phyloP scores from a whole-genome alignment of 2,329 filamentous ascomycete genomes.

The Sclerotinia glacialis region DNA sequence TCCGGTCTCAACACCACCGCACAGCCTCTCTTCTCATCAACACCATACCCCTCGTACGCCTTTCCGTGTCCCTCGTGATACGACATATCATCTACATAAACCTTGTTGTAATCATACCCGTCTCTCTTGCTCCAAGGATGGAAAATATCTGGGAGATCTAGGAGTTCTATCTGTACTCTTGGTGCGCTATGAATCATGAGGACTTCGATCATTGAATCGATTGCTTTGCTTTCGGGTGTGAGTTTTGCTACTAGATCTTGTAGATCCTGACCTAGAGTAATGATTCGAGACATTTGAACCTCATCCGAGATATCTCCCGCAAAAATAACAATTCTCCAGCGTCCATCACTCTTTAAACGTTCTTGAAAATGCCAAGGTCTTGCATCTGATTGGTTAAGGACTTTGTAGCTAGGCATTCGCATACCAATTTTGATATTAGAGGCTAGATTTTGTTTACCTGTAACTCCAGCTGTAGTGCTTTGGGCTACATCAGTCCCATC shows the following conservation, averaged over 20 bases:
- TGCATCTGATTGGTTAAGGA: slow-evolving; percentile 54
- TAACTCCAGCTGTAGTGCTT: slow-evolving; percentile 50
- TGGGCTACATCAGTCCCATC: slow-evolving; percentile 50
- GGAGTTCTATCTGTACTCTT: slow-evolving; percentile 48
- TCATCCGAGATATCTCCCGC: slow-evolving; percentile 53
- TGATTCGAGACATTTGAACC: slow-evolving; percentile 46
- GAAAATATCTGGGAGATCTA: slow-evolving; percentile 51
- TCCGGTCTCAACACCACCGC: slow-evolving; percentile 63
- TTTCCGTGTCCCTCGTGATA: slow-evolving; percentile 53
- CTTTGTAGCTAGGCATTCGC: slow-evolving; percentile 58
- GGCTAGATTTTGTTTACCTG: slow-evolving; percentile 41
- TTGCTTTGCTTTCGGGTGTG: slow-evolving; percentile 42
- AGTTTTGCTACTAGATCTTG: slow-evolving; percentile 46
- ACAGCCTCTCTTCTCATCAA: slow-evolving; percentile 54
- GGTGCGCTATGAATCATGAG: slow-evolving; percentile 58
- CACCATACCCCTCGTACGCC: slow-evolving; percentile 56
- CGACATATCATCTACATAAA: slow-evolving; percentile 53
- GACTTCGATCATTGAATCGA: slow-evolving; percentile 56
- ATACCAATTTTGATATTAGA: slow-evolving; percentile 47
- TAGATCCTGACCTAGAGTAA: slow-evolving; percentile 48
- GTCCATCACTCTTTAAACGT: slow-evolving; percentile 53
- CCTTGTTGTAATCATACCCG: slow-evolving; percentile 56
- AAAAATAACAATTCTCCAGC: slow-evolving; percentile 60
- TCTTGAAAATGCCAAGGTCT: slow-evolving; percentile 60
- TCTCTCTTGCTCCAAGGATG: slow-evolving; percentile 46